Evolutionary conservation across 495 filamentous ascomycete genomes (phyloP), one percentile per base, ranked within the genome.

Genomic region (Pseudevernia furfuracea): DNA sequence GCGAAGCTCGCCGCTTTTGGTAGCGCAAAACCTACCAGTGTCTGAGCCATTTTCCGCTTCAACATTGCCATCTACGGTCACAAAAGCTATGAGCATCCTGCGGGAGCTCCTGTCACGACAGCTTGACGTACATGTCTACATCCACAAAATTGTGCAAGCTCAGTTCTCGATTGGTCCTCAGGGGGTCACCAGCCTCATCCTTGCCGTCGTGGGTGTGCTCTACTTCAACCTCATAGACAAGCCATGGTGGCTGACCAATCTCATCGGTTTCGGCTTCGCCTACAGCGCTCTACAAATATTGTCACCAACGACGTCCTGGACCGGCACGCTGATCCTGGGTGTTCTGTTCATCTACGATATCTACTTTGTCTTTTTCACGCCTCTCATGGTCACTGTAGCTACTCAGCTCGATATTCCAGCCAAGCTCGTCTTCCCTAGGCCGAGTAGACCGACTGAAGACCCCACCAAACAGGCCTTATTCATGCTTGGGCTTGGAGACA

Each of bases 321-420:
- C 90, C 0, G 94, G 91, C 5, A 87, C 86, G 2, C 74, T 90
- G 34, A 86, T 98, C 38, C 78, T 97, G 0, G 77, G 74, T 4
- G 89, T 87, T 0, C 79, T 98, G 21, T 97, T 97, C 73, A 81
- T 93, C 69, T 98, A 98, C 69, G 94, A 98, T 69, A 93, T 98
- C 60, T 88, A 92, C 71, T 95, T 97, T 77, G 94, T 98, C 60
- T 98, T 97, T 72, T 98, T 89, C 74, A 98, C 94, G 0, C 94
- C 94, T 1, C 80, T 94, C 70, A 98, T 98, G 94, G 88, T 97
- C 15, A 93, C 92, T 0, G 94, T 98, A 34, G 94, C 94, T 15
- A 96, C 85, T 14, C 85, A 85, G 43, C 78, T 98, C 36, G 94
- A 98, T 71, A 88, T 93, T 4, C 94, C 94, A 0, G 96, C 96